A percentile compares a stretch with the other conserved stretches of the same genome.
Conservation (phyloP, 768 basidiomycete genomes). For the Terana coerulea region DNA sequence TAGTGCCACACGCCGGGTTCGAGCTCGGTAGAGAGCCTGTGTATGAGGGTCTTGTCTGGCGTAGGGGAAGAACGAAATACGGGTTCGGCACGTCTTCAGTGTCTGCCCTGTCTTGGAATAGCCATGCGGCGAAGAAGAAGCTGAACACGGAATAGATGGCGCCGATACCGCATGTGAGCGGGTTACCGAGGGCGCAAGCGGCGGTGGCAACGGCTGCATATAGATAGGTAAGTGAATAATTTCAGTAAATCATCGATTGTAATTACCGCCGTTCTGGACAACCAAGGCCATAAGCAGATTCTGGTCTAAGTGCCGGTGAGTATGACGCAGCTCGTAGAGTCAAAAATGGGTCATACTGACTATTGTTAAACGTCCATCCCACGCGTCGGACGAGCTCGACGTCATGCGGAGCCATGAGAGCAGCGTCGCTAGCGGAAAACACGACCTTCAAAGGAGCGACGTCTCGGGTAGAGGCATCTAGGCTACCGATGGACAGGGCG, state of each 20-base stretch:
- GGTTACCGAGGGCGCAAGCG: background rate
- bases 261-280: background rate
- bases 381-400: slow-evolving; percentile 1
- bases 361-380: slow-evolving; percentile 1
- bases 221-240: background rate
- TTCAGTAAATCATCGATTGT: background rate
- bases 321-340: background rate
- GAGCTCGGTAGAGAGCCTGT: background rate
- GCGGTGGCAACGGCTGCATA: background rate
- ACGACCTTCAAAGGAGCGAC: background rate
- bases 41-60: background rate
- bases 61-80: background rate
- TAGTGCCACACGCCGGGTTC: background rate
- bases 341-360: background rate
- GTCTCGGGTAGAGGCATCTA: background rate
- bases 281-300: background rate
- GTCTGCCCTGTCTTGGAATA: background rate
- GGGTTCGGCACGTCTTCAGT: background rate
- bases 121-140: slow-evolving; percentile 1
- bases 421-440: background rate
- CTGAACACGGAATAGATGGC: background rate
- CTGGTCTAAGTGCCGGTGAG: background rate
- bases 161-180: background rate
- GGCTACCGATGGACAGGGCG: too few relatives aligned
- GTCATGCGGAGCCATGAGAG: slow-evolving; percentile 2